phyloP scores from a whole-genome alignment of 164 flowering plant genomes.

The Piper longum region DNA sequence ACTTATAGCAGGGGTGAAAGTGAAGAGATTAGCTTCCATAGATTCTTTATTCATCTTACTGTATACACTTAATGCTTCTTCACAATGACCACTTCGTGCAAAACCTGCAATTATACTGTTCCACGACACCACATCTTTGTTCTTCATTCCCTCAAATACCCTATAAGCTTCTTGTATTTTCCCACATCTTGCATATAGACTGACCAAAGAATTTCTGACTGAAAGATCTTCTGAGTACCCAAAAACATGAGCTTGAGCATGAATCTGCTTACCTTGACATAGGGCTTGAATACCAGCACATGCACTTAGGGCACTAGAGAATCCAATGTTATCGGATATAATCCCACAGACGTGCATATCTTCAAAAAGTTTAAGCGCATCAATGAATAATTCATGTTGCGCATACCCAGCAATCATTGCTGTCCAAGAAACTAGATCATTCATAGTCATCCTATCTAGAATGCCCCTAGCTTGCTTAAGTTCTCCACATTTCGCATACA shows the following conservation, averaged over 20 bases:
- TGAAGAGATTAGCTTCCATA: slow-evolving; percentile 11
- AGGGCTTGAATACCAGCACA: slow-evolving; percentile 25
- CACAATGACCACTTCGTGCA: slow-evolving; percentile 18
- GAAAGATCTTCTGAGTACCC: slow-evolving; percentile 18
- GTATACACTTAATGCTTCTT: slow-evolving; percentile 18
- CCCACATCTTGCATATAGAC: slow-evolving; percentile 21
- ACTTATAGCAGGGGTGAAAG: slow-evolving; percentile 15
- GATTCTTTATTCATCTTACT: slow-evolving; percentile 11
- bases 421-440: slow-evolving; percentile 25
- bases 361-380: slow-evolving; percentile 14
- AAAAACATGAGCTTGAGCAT: slow-evolving; percentile 9
- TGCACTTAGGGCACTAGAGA: slow-evolving; percentile 18
- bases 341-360: slow-evolving; percentile 19
- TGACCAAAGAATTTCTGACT: slow-evolving; percentile 16
- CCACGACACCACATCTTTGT: slow-evolving; percentile 17
- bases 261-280: slow-evolving; percentile 16
- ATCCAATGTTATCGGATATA: slow-evolving; percentile 18
- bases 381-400: slow-evolving; percentile 11
- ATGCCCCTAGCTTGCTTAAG: slow-evolving; percentile 15
- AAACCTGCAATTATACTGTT: slow-evolving; percentile 21
- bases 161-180: slow-evolving; percentile 17
- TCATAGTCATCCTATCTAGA: slow-evolving; percentile 11
- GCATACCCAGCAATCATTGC: slow-evolving; percentile 22
- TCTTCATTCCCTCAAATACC: slow-evolving; percentile 9
- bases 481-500: slow-evolving; percentile 22